Percentiles rank a stretch among this genome's conserved stretches.
Evolutionary conservation across 2,329 filamentous ascomycete species (phyloP).

Genomic region (Fusarium equiseti): DNA sequence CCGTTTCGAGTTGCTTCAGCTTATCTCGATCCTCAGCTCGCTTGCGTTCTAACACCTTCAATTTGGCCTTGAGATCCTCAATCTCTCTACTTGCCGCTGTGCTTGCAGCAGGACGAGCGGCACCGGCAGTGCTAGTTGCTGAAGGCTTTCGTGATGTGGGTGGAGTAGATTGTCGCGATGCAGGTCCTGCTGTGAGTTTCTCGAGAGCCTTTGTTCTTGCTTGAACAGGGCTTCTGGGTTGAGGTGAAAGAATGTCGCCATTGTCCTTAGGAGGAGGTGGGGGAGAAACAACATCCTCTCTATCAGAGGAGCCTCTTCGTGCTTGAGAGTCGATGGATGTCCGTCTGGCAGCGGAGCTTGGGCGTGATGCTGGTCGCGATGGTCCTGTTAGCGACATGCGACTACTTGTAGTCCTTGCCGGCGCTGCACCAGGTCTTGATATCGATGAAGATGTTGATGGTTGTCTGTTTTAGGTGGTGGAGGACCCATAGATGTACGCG

Average conservation of each 20-base stretch:
- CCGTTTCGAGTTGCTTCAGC: slow-evolving; percentile 79
- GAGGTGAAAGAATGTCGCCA: slow-evolving; percentile 62
- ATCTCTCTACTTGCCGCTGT: slow-evolving; percentile 74
- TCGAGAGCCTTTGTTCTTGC: slow-evolving; percentile 65
- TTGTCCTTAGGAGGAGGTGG: slow-evolving; percentile 64
- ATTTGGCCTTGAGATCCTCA: slow-evolving; percentile 88
- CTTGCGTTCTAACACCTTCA: slow-evolving; percentile 89
- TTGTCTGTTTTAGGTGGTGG: slow-evolving; percentile 62
- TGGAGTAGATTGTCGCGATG: slow-evolving; percentile 49
- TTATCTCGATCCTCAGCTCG: slow-evolving; percentile 86
- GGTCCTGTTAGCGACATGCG: slow-evolving; percentile 56
- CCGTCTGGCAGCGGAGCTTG: slow-evolving; percentile 56
- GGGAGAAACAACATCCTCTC: slow-evolving; percentile 53
- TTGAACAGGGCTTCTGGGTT: slow-evolving; percentile 63
- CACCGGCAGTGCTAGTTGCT: slow-evolving; percentile 44
- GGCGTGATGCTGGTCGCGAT: slow-evolving; percentile 53
- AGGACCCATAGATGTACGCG: slow-evolving; percentile 76
- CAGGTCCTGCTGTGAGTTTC: slow-evolving; percentile 59
- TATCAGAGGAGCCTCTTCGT: slow-evolving; percentile 56
- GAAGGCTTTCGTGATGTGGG: slow-evolving; percentile 49
- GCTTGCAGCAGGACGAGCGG: slow-evolving; percentile 54
- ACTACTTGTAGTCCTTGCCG: slow-evolving; percentile 56
- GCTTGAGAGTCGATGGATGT: slow-evolving; percentile 62
- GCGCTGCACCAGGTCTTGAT: slow-evolving; percentile 50
- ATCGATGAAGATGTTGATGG: slow-evolving; percentile 58